Base-by-base conservation (phyloP, 2,329 filamentous ascomycete genomes). In the Exserohilum turcica region DNA sequence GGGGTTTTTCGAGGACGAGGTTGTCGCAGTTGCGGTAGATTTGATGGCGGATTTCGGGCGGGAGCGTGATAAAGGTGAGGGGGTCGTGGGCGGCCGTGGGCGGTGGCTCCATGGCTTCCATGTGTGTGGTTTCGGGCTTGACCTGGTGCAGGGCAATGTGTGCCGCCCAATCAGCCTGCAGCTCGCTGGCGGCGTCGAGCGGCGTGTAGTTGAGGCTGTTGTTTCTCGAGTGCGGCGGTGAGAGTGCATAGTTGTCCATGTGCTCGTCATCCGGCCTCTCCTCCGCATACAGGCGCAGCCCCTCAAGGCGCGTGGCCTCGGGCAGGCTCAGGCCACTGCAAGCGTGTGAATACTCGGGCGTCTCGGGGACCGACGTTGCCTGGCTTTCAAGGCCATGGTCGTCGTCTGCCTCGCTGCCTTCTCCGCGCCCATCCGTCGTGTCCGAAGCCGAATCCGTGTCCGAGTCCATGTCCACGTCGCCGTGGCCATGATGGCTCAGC, bases 21-120 rank as follows among this genome's bases (percentile, higher is more conserved):
- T 73, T 68, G 27, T 69, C 68, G 50, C 74, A 68, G 44, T 70
- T 56, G 52, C 66, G 70, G 63, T 75, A 75, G 49, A 75, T 73
- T 16, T 73, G 63, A 59, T 70, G 65, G 24, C 73, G 70, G 36
- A 75, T 64, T 43, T 76, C 73, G 4, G 71, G 69, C 0, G 73
- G 72, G 1, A 75, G 66, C 6, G 67, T 74, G 31, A 72, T 66
- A 35, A 75, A 63, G 10, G 70, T 73, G 7, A 54, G 56, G n/a
- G 64, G 61, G 2, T 39, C 28, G 35, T 51, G 48, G 28, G 33
- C 42, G 38, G 18, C 7, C 8, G 37, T 12, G 24, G 38, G 19
- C 21, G n/a, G 19, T 27, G 18, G 35, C 10, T 39, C 12, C 3
- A 53, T 28, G 33, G 54, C 35, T 33, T 62, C 53, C 27, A 59